Evolutionary conservation across 116 monocot genomes (phyloP), one percentile per base, ranked within the genome.

Genomic region (Iris pallida): DNA sequence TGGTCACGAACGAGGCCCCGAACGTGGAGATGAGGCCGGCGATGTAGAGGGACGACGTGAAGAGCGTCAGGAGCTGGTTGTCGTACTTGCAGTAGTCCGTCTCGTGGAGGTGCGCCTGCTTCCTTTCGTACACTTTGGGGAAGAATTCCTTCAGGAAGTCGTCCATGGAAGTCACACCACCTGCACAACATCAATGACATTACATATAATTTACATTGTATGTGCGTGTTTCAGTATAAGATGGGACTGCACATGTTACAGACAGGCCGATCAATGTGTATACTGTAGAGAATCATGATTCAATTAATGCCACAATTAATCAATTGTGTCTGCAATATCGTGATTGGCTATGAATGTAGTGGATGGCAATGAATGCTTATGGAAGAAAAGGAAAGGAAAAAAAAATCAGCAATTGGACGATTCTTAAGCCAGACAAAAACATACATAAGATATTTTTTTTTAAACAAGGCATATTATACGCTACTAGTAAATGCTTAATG

Each of bases 81-180:
- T 95, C 89, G 59, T 89, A 95, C 74, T 95, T 95, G 82, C 95
- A 95, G 78, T 95, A 95, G 65, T 95, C 91, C 12, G 82, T 91
- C 53, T 83, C 89, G 15, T 81, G 79, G 42, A 82, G 73, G 46
- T 83, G 88, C 14, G 42, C 78, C 14, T 81, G 83, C 71, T 92
- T 92, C 70, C 85, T 73, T 0, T 10, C 9, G 74, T 85, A 88
- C 63, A 83, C 80, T 0, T 48, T 47, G 20, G 92, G 92, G 75
- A 88, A 92, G 82, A 92, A 92, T 43, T 83, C 68, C 57, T 69
- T 76, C 46, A 92, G 52, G 72, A 92, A 92, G 20, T 85, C 85
- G 45, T 92, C 88, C 92, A 85, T 92, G 59, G 92, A 82, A 1
- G 88, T 92, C 80, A 92, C 88, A 3, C 92, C 92, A 18, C 85